Base-by-base conservation (phyloP, 2,329 filamentous ascomycete genomes). In the Onygenales sp. region DNA sequence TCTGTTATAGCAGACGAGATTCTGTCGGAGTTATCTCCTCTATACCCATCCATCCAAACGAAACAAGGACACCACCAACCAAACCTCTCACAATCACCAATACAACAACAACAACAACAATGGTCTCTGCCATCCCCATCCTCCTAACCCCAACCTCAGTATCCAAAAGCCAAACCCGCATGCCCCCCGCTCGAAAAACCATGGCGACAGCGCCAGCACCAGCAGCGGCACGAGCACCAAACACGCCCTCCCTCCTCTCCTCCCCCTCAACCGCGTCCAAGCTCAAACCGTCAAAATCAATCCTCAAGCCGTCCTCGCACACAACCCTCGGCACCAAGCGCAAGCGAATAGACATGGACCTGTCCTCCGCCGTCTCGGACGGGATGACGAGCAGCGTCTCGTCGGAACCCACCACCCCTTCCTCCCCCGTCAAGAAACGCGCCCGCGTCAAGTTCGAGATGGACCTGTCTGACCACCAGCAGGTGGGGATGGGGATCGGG, bases 381-480 rank as follows among this genome's bases (percentile, higher is more conserved):
- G 14, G 6, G n/a, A 44, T 6, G 17, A 27, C 17, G 7, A 34
- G 11, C 2, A 36, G 9, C 31, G 37, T 10, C 31, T 14, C 7
- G 13, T 49, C 11, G 9, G 37, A 51, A 32, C 36, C 31, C 37
- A 43, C 11, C 65, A 65, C 52, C 64, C 65, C 40, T 2, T 34
- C 27, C 27, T 36, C 14, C 6, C 51, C 37, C 10, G 32, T 9
- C 31, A 69, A 67, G 52, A 75, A 74, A 59, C 69, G 70, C 43
- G 61, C 67, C 27, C 67, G 71, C 32, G 73, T 75, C 32, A 70
- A 70, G 52, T 75, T 74, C 50, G 68, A 73, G 44, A 60, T 64
- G 32, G 65, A 70, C 13, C 65, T 71, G 44, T 62, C 67, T 43
- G 65, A 34, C 49, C 21, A 21, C n/a, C 11, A 37, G 17, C 49